Evolutionary conservation across 805 yeast genomes (phyloP).

Genomic region (Zygosaccharomyces siamensis): DNA sequence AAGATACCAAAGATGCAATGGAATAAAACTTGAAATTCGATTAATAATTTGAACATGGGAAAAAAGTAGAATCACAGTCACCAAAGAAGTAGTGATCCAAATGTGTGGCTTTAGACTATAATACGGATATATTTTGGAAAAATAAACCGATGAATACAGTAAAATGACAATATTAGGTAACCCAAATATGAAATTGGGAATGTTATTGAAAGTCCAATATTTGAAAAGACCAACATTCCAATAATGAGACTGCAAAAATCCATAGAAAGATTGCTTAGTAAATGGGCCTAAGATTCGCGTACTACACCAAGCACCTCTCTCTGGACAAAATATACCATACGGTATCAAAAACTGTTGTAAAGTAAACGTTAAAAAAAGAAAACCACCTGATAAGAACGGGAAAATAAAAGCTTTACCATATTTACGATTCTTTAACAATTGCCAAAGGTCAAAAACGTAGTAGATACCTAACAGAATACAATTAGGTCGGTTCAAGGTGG

Average conservation of each 20-base stretch:
- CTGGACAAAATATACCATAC: constrained; percentile 60
- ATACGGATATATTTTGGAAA: constrained; percentile 36
- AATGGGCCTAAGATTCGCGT: constrained; percentile 28
- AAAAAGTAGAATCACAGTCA: constrained; percentile 48
- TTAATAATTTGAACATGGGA: constrained; percentile 88
- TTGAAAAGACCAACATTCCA: constrained; percentile 81
- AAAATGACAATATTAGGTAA: constrained; percentile 58
- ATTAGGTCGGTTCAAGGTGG: constrained; percentile 69
- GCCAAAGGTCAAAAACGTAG: constrained; percentile 53
- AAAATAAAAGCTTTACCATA: constrained; percentile 21
- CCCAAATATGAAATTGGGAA: constrained; percentile 78
- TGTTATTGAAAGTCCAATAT: constrained; percentile 78
- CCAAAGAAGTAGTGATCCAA: constrained; percentile 40
- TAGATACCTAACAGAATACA: constrained; percentile 66
- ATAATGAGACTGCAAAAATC: constrained; percentile 69
- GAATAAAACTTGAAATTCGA: constrained; percentile 72
- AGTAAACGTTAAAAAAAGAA: constrained; percentile 45
- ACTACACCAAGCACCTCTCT: constrained; percentile 74
- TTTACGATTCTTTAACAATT: constrained; percentile 16
- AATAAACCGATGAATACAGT: constrained; percentile 37
- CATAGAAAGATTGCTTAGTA: constrained; percentile 44
- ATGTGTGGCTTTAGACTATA: constrained; percentile 39
- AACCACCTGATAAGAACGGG: constrained; percentile 52
- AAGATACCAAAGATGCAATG: constrained; percentile 69
- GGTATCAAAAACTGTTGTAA: constrained; percentile 46